Conservation (phyloP, 768 basidiomycete species). For the Russula sp. region DNA sequence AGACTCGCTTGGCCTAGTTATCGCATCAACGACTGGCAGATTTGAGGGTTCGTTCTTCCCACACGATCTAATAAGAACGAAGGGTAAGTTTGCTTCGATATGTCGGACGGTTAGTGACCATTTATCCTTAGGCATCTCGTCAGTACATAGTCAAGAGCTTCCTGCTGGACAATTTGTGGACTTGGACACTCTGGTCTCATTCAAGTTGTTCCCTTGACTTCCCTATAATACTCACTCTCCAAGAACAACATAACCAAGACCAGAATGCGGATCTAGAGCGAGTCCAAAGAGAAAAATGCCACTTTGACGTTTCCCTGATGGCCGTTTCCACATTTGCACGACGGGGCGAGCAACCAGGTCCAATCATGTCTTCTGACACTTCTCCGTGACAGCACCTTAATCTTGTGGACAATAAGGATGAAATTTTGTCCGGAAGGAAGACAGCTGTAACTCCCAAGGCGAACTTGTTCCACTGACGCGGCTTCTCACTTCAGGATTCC, state of each 20-base stretch:
- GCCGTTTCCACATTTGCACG: background rate
- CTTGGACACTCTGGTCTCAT: background rate
- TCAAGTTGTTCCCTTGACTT: background rate
- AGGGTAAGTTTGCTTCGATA: background rate
- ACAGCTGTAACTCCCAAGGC: background rate
- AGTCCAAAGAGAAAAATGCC: background rate
- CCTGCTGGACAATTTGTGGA: background rate
- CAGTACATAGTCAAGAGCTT: background rate
- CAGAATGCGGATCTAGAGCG: background rate
- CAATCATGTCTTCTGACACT: background rate
- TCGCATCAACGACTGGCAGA: background rate
- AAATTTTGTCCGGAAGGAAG: background rate
- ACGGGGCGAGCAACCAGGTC: background rate
- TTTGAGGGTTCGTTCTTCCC: background rate
- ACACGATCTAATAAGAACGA: background rate
- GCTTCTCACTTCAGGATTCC: background rate
- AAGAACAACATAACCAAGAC: background rate
- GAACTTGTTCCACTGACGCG: background rate
- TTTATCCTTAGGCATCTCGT: background rate
- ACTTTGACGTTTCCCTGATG: background rate
- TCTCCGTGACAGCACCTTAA: constrained; percentile 3
- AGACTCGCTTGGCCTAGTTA: background rate
- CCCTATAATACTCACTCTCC: background rate
- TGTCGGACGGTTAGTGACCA: background rate
- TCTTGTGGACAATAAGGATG: background rate